Base-by-base conservation (phyloP, 1,284 basidiomycete species). In the Afroboletus lepidellus region DNA sequence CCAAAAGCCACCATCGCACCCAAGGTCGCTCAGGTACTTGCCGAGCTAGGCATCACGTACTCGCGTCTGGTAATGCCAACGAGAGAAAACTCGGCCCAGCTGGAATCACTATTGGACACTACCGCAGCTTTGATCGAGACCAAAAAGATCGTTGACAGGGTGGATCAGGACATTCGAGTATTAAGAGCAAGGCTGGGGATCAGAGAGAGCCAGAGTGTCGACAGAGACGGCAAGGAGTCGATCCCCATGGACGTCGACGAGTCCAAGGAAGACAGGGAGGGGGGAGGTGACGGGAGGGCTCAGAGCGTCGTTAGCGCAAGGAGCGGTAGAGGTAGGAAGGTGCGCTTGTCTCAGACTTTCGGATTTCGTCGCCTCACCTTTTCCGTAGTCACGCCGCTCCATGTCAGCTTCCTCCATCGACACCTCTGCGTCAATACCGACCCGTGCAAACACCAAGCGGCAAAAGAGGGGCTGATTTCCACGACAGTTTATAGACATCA, bases 21-120 rank as follows among this genome's bases (percentile, higher is more conserved):
- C 53, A 81, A 89, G 74, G 83, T 95, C 60, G 78, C 81, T 3
- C 84, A 88, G 54, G 78, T 86, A 15, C 77, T 97, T 21, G 70
- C 77, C 16, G 92, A 96, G 67, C 77, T 94, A 16, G 86, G 87
- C 13, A 74, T 95, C 33, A 80, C 78, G n/a, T 77, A 84, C 55
- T 77, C 78, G 16, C 81, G 88, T 13, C 78, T 97, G 47, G 88
- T 95, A 57, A 96, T 97, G 92, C 94, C 94, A 15, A 96, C 94
- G 2, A 78, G 83, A 30, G 82, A 85, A 25, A 96, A 92, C 58
- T 76, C 87, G 48, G 76, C 80, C 46, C 81, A 80, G 57, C 76
- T 93, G 32, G 92, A 95, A 57, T 74, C 76, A 5, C 71, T 97
- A 15, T 66, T 95, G 27, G 82, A 85, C 5, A 83, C 90, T 1